Percentiles rank a stretch among this genome's conserved stretches.
These are phyloP conservation scores for Tetrapyrgos nigripes DNA, from an alignment of 1,284 basidiomycete genomes.

Conservation along the genomic window DNA sequence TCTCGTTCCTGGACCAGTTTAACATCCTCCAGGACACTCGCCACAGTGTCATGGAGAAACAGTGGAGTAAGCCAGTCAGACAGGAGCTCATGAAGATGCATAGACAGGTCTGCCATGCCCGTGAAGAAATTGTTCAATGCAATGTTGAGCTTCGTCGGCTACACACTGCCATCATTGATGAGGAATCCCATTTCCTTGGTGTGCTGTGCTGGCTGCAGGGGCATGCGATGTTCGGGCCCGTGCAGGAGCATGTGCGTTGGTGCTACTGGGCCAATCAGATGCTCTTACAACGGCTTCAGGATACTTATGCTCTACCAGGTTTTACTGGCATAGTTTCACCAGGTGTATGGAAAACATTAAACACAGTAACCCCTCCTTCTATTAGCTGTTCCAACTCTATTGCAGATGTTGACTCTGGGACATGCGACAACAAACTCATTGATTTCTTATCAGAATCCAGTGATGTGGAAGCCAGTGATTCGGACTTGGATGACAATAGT, in stretches of 20 bases:
- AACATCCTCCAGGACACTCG: constrained; percentile 38
- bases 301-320: constrained; percentile 1
- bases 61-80: constrained; percentile 34
- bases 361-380: not conserved
- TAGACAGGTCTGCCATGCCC: constrained; percentile 33
- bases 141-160: constrained; percentile 40
- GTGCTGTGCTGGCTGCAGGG: not conserved
- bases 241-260: not conserved
- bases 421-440: not conserved
- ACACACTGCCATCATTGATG: constrained; percentile 35
- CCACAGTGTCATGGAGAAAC: constrained; percentile 29
- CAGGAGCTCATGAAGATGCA: constrained; percentile 27
- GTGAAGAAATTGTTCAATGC: constrained; percentile 37
- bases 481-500: not conserved
- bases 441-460: not conserved
- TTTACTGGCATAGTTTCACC: constrained; percentile 1
- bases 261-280: not conserved
- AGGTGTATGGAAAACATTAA: not conserved
- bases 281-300: not conserved
- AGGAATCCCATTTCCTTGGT: constrained; percentile 16
- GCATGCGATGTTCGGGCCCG: not conserved
- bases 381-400: not conserved
- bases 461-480: not conserved
- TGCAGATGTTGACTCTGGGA: too few relatives aligned
- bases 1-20: constrained; percentile 27